Evolutionary conservation across 192 early-diverging fungal species (phyloP).

Genomic region (Coemansia sp.): DNA sequence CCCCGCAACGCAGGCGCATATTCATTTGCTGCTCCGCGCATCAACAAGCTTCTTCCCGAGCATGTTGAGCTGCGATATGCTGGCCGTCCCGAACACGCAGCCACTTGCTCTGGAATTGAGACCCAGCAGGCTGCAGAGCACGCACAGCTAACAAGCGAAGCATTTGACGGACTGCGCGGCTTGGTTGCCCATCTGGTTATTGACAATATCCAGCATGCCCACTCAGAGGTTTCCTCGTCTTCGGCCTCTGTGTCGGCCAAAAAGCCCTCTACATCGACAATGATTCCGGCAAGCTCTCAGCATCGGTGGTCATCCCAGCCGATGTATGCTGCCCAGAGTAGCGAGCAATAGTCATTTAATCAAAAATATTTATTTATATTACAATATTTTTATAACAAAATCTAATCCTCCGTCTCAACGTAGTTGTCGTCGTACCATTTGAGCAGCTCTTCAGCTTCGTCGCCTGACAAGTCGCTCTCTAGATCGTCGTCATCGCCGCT

Average conservation of each 20-base stretch:
- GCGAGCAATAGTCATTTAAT: conserved; percentile 27
- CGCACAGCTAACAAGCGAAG: conserved; percentile 52
- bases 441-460: conserved; percentile 47
- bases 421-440: conserved; percentile 52
- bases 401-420: neutral
- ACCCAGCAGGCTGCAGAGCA: conserved; percentile 67
- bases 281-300: conserved; percentile 33
- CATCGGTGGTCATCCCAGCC: conserved; percentile 40
- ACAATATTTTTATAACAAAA: neutral
- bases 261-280: conserved; percentile 14
- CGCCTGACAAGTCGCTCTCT: conserved; percentile 25
- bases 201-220: conserved; percentile 21
- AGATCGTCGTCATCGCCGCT: conserved; percentile 12
- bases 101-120: conserved; percentile 76
- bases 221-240: conserved; percentile 6
- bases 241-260: conserved; percentile 7
- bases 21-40: conserved; percentile 79
- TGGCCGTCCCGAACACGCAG: conserved; percentile 68
- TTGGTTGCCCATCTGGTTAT: conserved; percentile 47
- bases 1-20: conserved; percentile 92
- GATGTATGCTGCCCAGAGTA: conserved; percentile 43
- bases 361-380: neutral
- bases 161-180: conserved; percentile 52
- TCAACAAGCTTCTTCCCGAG: conserved; percentile 69
- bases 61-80: conserved; percentile 63